Evolutionary conservation across 2,329 filamentous ascomycete species (phyloP), one percentile per base, ranked within the genome.

Genomic region (Cercospora canescens): DNA sequence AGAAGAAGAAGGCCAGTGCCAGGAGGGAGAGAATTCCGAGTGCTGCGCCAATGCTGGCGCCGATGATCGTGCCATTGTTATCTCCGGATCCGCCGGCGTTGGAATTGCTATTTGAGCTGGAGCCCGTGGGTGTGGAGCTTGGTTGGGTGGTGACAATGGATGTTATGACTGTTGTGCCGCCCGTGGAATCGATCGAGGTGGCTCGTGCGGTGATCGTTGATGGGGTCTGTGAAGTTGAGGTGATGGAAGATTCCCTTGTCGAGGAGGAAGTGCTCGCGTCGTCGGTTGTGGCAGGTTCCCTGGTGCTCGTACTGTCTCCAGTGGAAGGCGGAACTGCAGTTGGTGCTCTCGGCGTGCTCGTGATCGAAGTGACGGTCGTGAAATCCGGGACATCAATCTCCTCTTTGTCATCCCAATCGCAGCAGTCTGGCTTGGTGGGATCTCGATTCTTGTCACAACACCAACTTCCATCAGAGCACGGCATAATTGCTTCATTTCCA

Each of bases 401-500:
- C 21, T 64, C 64, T 4, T 64, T 62, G 52, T 67, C 68, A 32
- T 63, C 62, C 45, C 32, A 59, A 7, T 28, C 67, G 26, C 62
- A 65, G 66, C 72, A 74, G 64, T 70, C 70, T 30, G 69, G 63
- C 50, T 59, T 54, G n/a, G 60, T 52, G 11, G 67, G 60, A 62
- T 71, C 50, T 30, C 68, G 59, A 52, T 70, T 67, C 50, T 65
- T 69, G 63, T 77, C 71, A 61, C 76, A 78, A 68, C 76, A 78
- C 67, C 72, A 78, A 34, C 64, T 67, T 6, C 74, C 75, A 45
- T 75, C 67, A 1, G 57, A 52, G 60, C 76, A 77, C 57, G 73
- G 67, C 11, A 71, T 45, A 16, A 78, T 65, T 8, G 76, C 76
- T 64, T 78, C 73, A 66, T 77, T 73, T 26, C 76, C 76, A 16